phyloP scores from a whole-genome alignment of 140 eudicot species.

The Anethum foeniculum region DNA sequence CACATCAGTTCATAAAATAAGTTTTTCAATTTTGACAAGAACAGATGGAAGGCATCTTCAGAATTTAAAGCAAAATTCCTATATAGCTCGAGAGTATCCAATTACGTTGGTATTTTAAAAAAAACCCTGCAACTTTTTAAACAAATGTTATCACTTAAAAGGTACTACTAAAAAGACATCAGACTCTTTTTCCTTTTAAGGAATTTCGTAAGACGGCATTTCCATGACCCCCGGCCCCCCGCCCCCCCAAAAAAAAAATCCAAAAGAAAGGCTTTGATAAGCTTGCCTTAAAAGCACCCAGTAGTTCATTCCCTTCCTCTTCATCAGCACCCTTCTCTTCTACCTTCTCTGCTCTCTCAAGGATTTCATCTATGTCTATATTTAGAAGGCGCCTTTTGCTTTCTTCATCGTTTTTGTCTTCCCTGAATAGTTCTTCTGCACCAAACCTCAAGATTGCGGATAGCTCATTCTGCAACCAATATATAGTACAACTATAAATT shows the following conservation, averaged over 20 bases:
- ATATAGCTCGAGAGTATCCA: not conserved
- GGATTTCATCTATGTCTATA: conserved; percentile 96
- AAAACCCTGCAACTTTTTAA: not conserved
- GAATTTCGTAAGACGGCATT: not conserved
- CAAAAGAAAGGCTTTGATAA: conserved; percentile 6
- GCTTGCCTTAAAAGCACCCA: conserved; percentile 86
- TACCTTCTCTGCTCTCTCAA: conserved; percentile 96
- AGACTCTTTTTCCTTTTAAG: not conserved
- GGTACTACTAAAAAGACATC: not conserved
- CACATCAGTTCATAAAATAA: not conserved
- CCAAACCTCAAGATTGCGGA: conserved; percentile 98
- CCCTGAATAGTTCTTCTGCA: conserved; percentile 94
- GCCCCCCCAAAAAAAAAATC: too few species aligned
- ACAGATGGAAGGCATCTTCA: not conserved
- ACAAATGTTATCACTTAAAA: not conserved
- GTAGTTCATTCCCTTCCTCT: conserved; percentile 65
- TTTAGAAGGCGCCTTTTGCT: conserved; percentile 82
- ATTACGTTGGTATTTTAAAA: not conserved
- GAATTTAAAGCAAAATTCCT: not conserved
- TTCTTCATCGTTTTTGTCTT: conserved; percentile 93
- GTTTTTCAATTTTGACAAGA: not conserved
- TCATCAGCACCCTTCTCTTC: conserved; percentile 65
- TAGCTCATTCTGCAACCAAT: conserved; percentile 73
- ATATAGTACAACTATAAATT: not conserved
- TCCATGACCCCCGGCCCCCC: not conserved